These are phyloP conservation scores for Aegilops tauschii DNA, from an alignment of 176 grass and related monocot genomes.

Conservation along the genomic window DNA sequence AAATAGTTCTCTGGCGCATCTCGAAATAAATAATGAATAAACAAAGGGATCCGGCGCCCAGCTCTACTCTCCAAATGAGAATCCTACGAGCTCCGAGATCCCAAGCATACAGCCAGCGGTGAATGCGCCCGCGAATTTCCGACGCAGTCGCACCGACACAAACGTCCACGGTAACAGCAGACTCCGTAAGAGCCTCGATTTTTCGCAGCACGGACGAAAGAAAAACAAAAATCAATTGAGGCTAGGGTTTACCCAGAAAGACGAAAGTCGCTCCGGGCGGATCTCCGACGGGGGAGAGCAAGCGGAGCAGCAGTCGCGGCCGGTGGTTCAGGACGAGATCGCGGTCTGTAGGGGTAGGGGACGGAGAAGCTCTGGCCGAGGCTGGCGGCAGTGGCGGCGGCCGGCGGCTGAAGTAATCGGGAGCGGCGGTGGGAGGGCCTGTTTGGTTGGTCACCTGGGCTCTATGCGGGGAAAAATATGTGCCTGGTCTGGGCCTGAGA, in stretches of 20 bases:
- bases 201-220: neutral
- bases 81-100: slow-evolving; percentile 29
- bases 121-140: neutral
- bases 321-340: neutral
- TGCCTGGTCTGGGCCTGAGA: no score
- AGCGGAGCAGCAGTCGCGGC: neutral
- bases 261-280: slow-evolving; percentile 30
- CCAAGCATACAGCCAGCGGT: neutral
- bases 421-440: slow-evolving; percentile 10
- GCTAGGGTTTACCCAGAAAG: slow-evolving; percentile 47
- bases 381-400: neutral
- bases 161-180: neutral
- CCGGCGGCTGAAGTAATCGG: neutral
- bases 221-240: neutral
- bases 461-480: no score
- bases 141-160: slow-evolving; percentile 17
- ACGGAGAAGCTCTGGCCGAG: neutral
- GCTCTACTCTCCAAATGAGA: slow-evolving; percentile 16
- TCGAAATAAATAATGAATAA: neutral
- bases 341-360: neutral
- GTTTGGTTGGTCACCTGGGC: no score
- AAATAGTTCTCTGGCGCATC: neutral
- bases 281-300: slow-evolving; percentile 29
- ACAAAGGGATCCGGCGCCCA: neutral
- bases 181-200: neutral